Evolutionary conservation across 768 basidiomycete genomes (phyloP), one percentile per base, ranked within the genome.

Genomic region (Asterophora parasitica): DNA sequence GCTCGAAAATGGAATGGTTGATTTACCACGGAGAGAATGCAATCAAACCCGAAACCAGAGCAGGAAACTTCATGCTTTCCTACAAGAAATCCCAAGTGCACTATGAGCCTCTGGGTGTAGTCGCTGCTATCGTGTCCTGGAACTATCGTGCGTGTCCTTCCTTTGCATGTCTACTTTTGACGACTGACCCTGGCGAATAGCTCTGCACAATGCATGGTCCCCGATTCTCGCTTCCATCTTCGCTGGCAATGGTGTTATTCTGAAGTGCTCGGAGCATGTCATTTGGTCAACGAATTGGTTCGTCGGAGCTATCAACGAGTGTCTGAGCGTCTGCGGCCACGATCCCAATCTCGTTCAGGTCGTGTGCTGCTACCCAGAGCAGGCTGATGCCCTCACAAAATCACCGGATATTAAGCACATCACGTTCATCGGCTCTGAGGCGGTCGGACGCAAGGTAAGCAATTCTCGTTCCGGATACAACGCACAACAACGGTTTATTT

Each of bases 101-200:
- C 57, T 95, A 90, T 60, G 91, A 96, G 54, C 95, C 95, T 15
- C 76, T 92, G 16, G 96, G 96, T 19, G 88, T 95, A 0, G 89
- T 96, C 11, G 84, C 88, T 37, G 96, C 83, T 2, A 85, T 95
- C 49, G 92, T 97, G 4, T 94, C 92, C 0, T 97, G 93, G 91
- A 93, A 92, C 58, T 93, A 93, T 63, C 90, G 91, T 92, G 59
- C 27, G 65, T 63, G 32, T 34, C 35, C 19, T 20, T 47, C 23
- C 15, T 39, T 15, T 40, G 38, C 48, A 15, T 53, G 44, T 27
- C n/a, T 9, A 34, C 19, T 46, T 49, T 34, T 41, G 8, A n/a
- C 28, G 19, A 33, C 6, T 44, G 1, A 17, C 15, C 5, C 16
- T 36, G 28, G 17, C 26, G 3, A 20, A 8, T 55, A 93, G 92